Conservation (phyloP, 1,284 basidiomycete genomes). For the Moesziomyces parantarcticus region DNA sequence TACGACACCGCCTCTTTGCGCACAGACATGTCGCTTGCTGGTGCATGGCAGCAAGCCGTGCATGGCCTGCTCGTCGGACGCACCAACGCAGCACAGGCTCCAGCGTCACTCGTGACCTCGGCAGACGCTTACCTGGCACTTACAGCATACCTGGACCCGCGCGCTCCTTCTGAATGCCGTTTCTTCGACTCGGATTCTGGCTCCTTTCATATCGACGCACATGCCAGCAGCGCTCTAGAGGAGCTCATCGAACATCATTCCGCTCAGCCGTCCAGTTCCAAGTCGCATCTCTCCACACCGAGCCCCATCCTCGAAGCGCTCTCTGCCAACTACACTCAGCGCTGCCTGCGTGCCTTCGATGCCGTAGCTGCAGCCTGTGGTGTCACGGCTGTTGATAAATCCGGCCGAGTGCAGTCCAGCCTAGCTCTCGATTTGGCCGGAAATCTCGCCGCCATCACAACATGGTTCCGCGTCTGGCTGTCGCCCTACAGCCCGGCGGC, state of each 20-base stretch:
- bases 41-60: conserved; percentile 28
- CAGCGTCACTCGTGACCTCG: neutral
- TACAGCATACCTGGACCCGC: conserved; percentile 19
- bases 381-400: neutral
- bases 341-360: conserved; percentile 10
- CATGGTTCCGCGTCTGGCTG: conserved; percentile 33
- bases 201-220: neutral
- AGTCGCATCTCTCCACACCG: conserved; percentile 12
- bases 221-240: conserved; percentile 2
- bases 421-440: conserved; percentile 8
- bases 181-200: conserved; percentile 7
- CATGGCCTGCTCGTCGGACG: conserved; percentile 7
- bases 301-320: conserved; percentile 24
- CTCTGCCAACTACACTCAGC: conserved; percentile 23
- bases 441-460: conserved; percentile 9
- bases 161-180: conserved; percentile 8
- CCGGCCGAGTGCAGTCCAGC: neutral
- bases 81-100: too few species aligned
- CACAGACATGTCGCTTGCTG: conserved; percentile 19
- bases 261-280: conserved; percentile 23
- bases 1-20: too few species aligned
- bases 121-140: conserved; percentile 18
- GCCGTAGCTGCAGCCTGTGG: conserved; percentile 5
- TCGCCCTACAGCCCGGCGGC: conserved; percentile 16
- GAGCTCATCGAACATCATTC: conserved; percentile 8